Base-by-base conservation (phyloP, 2,329 filamentous ascomycete species). In the Aspergillus carbonarius region DNA sequence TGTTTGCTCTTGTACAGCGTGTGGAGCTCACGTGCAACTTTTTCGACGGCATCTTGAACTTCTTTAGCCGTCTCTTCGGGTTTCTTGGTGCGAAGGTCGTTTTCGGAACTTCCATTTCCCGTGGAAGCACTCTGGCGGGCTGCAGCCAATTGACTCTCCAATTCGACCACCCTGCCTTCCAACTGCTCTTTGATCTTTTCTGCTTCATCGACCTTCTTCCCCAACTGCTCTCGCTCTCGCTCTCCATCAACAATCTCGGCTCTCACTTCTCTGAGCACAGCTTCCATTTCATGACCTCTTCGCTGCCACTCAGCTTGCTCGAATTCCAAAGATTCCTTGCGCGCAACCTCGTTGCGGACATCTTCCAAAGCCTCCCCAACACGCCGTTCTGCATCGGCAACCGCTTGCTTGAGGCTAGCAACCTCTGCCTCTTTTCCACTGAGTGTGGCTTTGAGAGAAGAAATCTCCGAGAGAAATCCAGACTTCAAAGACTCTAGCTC, bases 1-100 rank as follows among this genome's bases (percentile, higher is more conserved):
- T 99, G 95, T 79, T 99, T 99, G 72, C 89, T 88, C 79, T 97
- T 98, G 83, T 99, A 99, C 10, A 96, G 83, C 0, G 88, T 84
- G 73, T 99, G 95, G 40, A 99, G 83, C 72, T 99, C 95, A 30
- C 92, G 85, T n/a, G 93, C 93, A 40, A 98, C 92, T 65, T 93
- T 92, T 76, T 96, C 92, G 20, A 93, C 89, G 1, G 90, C 89
- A 46, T 90, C 82, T 70, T 97, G 93, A 51, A 96, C 89, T 63
- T 96, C 92, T 39, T 79, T 76, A 42, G 78, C 81, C 34, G 83
- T 78, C 25, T 82, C 78, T 49, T 80, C 73, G 8, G 72, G 64
- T 1, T 71, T 67, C 73, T 64, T 82, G 73, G 66, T 81, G 72
- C 54, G 75, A 68, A 37, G 57, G 40, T 55, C 63, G 18, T 64